A percentile compares a stretch with the other conserved stretches of the same genome.
Conservation (phyloP, 352 stramenopile genomes). For the Phytophthora pistaciae region DNA sequence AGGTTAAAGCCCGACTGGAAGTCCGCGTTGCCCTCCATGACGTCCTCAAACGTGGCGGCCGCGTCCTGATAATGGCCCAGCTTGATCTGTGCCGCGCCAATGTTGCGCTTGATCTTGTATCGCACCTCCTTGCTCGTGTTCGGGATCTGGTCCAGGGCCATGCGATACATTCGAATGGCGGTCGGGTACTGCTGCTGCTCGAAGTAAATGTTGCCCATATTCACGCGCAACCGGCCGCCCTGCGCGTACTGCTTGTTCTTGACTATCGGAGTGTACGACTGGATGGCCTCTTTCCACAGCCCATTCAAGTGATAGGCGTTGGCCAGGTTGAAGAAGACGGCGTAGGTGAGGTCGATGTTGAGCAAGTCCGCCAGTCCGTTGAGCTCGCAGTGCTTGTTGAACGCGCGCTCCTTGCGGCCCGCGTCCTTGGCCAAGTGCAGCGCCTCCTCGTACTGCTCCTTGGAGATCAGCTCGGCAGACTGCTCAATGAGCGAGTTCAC, state of each 20-base stretch:
- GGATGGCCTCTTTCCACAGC: conserved; percentile 95
- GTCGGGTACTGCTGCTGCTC: conserved; percentile 94
- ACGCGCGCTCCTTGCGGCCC: conserved; percentile 89
- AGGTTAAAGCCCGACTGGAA: conserved; percentile 98
- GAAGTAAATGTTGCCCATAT: conserved; percentile 99
- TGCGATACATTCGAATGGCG: conserved; percentile 98
- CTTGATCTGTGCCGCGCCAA: conserved; percentile 95
- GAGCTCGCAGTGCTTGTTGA: conserved; percentile 93
- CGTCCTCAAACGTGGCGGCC: conserved; percentile 94
- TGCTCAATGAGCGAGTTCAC: conserved; percentile 95
- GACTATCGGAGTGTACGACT: conserved; percentile 95
- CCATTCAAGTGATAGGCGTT: conserved; percentile 95
- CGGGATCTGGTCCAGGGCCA: conserved; percentile 97
- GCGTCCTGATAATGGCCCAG: conserved; percentile 96
- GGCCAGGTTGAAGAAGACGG: conserved; percentile 96
- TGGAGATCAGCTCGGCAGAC: conserved; percentile 80
- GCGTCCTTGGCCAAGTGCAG: conserved; percentile 91
- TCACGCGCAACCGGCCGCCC: conserved; percentile 92
- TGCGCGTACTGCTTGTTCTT: conserved; percentile 97
- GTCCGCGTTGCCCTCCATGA: conserved; percentile 94
- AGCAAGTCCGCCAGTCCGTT: conserved; percentile 90
- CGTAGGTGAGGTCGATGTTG: conserved; percentile 96
- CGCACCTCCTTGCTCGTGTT: conserved; percentile 95
- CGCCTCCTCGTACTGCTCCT: conserved; percentile 83
- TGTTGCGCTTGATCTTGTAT: conserved; percentile 98